Percentiles rank a stretch among this genome's conserved stretches.
Evolutionary conservation across 495 filamentous ascomycete species (phyloP).

Genomic region (Usnea hakonensis): DNA sequence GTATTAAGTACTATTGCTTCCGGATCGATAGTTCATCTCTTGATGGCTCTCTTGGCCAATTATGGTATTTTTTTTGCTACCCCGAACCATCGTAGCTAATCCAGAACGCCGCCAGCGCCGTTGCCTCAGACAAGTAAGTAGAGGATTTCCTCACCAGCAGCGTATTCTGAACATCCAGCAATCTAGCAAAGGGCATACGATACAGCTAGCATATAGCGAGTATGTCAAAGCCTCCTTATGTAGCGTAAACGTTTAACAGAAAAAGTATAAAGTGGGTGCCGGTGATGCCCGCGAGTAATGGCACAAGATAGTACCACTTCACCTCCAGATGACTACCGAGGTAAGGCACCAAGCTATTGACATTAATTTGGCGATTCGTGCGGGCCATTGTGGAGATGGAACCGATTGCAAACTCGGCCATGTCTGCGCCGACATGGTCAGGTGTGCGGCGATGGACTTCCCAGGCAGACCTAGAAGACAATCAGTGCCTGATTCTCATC

Average conservation of each 20-base stretch:
- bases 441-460: neutral
- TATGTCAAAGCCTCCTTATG: neutral
- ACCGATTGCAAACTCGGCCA: conserved; percentile 19
- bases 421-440: conserved; percentile 16
- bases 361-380: conserved; percentile 3
- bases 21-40: no score
- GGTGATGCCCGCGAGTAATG: conserved; percentile 7
- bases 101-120: no score
- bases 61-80: no score
- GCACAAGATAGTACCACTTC: conserved; percentile 10
- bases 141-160: no score
- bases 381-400: conserved; percentile 20
- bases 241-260: neutral
- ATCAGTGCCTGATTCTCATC: neutral
- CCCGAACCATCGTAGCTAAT: no score
- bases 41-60: no score
- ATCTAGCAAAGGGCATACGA: no score
- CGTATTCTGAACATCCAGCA: no score
- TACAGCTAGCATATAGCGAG: conserved; percentile 27
- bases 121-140: no score
- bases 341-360: conserved; percentile 8
- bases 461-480: conserved; percentile 4
- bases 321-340: conserved; percentile 13
- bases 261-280: conserved; percentile 9
- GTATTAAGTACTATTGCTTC: no score